Conservation (phyloP, 441 rosid species). For the Brassica balearica region DNA sequence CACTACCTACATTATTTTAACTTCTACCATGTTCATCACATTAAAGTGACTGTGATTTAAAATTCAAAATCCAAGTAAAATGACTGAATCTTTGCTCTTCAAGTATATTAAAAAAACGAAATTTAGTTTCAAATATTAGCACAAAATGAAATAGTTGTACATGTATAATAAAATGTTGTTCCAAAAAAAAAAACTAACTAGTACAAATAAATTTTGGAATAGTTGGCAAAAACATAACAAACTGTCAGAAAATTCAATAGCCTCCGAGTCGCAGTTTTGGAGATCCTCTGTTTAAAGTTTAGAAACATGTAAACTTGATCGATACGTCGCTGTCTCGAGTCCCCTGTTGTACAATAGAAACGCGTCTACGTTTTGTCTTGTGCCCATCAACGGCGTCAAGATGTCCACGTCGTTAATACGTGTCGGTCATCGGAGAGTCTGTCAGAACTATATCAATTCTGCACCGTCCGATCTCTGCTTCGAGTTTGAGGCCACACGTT, state of each 20-base stretch:
- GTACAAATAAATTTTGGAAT: neutral
- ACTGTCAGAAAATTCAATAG: slow-evolving; percentile 37
- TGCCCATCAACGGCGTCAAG: slow-evolving; percentile 27
- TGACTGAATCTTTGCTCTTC: neutral
- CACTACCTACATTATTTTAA: neutral
- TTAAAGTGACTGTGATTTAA: neutral
- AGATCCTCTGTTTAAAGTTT: slow-evolving; percentile 17
- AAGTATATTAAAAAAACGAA: neutral
- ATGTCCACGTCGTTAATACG: slow-evolving; percentile 24
- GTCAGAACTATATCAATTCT: slow-evolving; percentile 16
- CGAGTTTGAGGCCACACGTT: slow-evolving; percentile 13
- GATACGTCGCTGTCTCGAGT: slow-evolving; percentile 40
- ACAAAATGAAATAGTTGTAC: neutral
- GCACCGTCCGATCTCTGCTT: slow-evolving; percentile 12
- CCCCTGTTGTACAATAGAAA: slow-evolving; percentile 28
- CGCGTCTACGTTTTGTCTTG: slow-evolving; percentile 39
- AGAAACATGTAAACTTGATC: neutral
- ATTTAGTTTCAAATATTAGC: too few relatives aligned
- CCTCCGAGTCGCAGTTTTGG: slow-evolving; percentile 18
- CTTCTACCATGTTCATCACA: neutral
- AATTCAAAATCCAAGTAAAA: neutral
- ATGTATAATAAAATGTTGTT: too few relatives aligned
- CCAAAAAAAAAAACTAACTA: too few relatives aligned
- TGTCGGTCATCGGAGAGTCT: neutral
- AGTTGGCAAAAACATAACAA: slow-evolving; percentile 11